Evolutionary conservation across 768 basidiomycete species (phyloP).

Genomic region (Boletus subcaerulescens): DNA sequence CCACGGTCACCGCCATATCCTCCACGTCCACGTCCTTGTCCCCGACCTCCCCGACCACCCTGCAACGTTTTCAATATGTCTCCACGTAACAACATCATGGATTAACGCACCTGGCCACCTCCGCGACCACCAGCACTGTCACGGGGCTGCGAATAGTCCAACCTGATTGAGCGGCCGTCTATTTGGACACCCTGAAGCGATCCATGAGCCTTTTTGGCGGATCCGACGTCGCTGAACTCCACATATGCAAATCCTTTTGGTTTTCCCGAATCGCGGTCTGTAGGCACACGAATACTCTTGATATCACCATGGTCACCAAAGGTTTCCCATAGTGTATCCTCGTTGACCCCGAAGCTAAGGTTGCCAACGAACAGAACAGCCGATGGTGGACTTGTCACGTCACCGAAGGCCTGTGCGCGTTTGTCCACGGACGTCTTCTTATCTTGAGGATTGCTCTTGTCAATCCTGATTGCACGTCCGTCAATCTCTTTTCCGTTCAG

Average conservation of each 20-base stretch:
- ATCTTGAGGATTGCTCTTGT: conserved; percentile 67
- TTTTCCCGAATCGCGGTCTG: conserved; percentile 85
- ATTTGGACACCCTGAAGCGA: conserved; percentile 69
- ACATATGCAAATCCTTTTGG: conserved; percentile 98
- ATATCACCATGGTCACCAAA: conserved; percentile 87
- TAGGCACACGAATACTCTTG: conserved; percentile 85
- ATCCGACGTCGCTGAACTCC: conserved; percentile 80
- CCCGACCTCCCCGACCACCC: conserved; percentile 35
- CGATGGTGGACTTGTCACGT: conserved; percentile 63
- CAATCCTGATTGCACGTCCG: conserved; percentile 83
- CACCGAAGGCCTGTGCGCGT: conserved; percentile 75
- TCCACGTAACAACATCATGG: background rate
- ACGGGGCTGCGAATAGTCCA: conserved; percentile 86
- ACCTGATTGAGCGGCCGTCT: conserved; percentile 73
- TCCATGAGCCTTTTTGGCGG: conserved; percentile 78
- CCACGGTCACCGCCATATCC: conserved; percentile 31
- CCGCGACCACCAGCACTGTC: conserved; percentile 55
- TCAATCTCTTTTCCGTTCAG: conserved; percentile 90
- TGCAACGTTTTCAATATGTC: background rate
- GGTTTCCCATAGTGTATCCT: conserved; percentile 85
- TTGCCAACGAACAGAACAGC: conserved; percentile 88
- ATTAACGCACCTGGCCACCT: conserved; percentile 42
- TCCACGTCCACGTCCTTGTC: conserved; percentile 15
- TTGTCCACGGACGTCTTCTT: conserved; percentile 57
- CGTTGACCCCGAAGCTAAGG: conserved; percentile 72